Percentiles rank a stretch among this genome's conserved stretches.
Conservation (phyloP, 1,284 basidiomycete genomes). For the Flammula alnicola region DNA sequence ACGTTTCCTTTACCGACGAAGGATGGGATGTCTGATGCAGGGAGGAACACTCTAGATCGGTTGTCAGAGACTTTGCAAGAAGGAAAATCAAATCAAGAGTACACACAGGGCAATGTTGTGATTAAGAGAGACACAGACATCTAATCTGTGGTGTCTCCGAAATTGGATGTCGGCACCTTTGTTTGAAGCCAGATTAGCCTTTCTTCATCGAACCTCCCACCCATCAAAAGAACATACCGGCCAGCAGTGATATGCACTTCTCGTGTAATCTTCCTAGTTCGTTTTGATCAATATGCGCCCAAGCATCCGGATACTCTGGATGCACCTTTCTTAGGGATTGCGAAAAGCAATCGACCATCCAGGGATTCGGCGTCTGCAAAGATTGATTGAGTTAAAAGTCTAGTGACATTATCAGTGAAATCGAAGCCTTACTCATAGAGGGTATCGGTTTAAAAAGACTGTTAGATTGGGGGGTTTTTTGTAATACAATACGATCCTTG, state of each 20-base stretch:
- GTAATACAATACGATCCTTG: neutral
- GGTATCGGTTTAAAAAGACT: slow-evolving; percentile 3
- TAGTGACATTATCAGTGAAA: neutral
- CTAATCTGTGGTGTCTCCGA: slow-evolving; percentile 85
- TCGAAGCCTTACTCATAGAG: slow-evolving; percentile 8
- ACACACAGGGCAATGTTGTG: slow-evolving; percentile 89
- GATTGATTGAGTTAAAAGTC: slow-evolving; percentile 8
- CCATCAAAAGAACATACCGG: slow-evolving; percentile 55
- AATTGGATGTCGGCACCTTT: slow-evolving; percentile 98
- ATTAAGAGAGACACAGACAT: slow-evolving; percentile 92
- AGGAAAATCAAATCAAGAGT: neutral
- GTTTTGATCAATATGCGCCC: slow-evolving; percentile 12
- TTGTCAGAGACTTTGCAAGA: slow-evolving; percentile 10
- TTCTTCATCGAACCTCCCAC: slow-evolving; percentile 5
- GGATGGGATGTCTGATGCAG: slow-evolving; percentile 96
- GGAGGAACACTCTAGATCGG: slow-evolving; percentile 87
- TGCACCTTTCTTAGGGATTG: slow-evolving; percentile 96
- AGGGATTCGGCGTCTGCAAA: slow-evolving; percentile 52
- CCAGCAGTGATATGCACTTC: slow-evolving; percentile 86
- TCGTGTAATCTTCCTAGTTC: slow-evolving; percentile 84
- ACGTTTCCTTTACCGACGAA: slow-evolving; percentile 99
- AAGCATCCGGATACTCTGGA: slow-evolving; percentile 3
- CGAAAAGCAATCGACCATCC: slow-evolving; percentile 82
- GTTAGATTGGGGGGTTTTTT: neutral
- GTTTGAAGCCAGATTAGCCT: neutral